Percentiles rank a stretch among this genome's conserved stretches.
Conservation (phyloP, 2,329 filamentous ascomycete genomes). For the Paraconiothyrium sp. region DNA sequence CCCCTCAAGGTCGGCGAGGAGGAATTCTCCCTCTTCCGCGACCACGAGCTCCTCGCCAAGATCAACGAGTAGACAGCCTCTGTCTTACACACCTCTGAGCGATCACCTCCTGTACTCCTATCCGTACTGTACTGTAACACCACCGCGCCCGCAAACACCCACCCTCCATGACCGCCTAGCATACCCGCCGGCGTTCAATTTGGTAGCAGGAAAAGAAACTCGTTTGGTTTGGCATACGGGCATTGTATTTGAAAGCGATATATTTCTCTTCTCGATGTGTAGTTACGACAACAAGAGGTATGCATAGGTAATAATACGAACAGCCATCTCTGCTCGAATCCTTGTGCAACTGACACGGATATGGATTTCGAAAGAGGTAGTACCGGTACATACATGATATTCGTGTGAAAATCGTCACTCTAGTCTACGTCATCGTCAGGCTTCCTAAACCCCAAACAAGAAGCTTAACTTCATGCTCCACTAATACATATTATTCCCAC, state of each 20-base stretch:
- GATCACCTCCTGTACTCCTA: conserved; percentile 16
- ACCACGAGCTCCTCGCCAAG: conserved; percentile 99
- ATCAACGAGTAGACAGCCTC: conserved; percentile 81
- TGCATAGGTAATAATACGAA: conserved; percentile 19
- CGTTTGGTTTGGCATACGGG: conserved; percentile 15
- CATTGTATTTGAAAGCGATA: conserved; percentile 28
- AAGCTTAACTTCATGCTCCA: neutral
- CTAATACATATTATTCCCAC: conserved; percentile 28
- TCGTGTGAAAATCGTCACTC: neutral
- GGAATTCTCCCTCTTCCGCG: conserved; percentile 94
- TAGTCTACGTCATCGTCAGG: neutral
- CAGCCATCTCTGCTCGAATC: conserved; percentile 29
- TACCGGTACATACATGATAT: neutral
- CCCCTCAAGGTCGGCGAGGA: conserved; percentile 98
- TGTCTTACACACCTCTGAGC: too few relatives aligned
- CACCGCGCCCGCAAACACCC: conserved; percentile 22
- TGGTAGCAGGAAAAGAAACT: conserved; percentile 26
- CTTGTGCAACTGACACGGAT: neutral
- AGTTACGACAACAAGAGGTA: conserved; percentile 23
- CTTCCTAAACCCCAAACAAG: neutral
- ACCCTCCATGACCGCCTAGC: conserved; percentile 31
- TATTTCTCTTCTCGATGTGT: conserved; percentile 24
- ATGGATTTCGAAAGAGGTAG: conserved; percentile 3
- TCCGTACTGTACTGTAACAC: conserved; percentile 41
- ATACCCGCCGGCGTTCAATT: conserved; percentile 42